These are phyloP conservation scores for Dendryphion nanum DNA, from an alignment of 2,329 filamentous ascomycete genomes.

Conservation along the genomic window DNA sequence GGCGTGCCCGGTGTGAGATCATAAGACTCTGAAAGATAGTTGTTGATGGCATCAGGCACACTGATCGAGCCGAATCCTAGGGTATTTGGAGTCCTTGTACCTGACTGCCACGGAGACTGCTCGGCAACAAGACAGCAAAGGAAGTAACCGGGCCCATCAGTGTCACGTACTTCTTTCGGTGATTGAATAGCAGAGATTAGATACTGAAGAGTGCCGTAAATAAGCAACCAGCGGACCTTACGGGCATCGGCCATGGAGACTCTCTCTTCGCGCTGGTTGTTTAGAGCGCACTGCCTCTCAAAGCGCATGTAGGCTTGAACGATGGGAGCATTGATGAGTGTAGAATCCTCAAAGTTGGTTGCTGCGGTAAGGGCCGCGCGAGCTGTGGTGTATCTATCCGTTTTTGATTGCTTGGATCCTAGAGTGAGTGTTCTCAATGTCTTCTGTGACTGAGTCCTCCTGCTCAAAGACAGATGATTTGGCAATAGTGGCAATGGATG, in stretches of 20 bases:
- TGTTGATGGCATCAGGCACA: conserved; percentile 15
- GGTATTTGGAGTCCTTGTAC: conserved; percentile 13
- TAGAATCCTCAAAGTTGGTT: conserved; percentile 44
- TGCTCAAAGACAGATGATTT: conserved; percentile 23
- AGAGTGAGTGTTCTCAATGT: conserved; percentile 36
- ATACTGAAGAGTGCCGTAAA: conserved; percentile 73
- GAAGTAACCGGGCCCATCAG: conserved; percentile 58
- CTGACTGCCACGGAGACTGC: conserved; percentile 39
- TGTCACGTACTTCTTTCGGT: conserved; percentile 61
- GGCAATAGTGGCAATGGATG: conserved; percentile 70
- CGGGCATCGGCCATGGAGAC: conserved; percentile 65
- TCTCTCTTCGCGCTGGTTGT: conserved; percentile 57
- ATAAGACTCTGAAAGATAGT: conserved; percentile 11
- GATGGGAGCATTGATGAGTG: conserved; percentile 47
- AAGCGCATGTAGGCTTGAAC: conserved; percentile 69
- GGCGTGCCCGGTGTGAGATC: conserved; percentile 6
- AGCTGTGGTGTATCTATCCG: conserved; percentile 50
- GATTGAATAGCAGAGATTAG: conserved; percentile 62
- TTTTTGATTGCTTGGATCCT: conserved; percentile 39
- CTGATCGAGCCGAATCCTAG: conserved; percentile 10
- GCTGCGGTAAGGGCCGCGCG: conserved; percentile 54
- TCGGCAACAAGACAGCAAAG: conserved; percentile 49
- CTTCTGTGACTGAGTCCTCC: conserved; percentile 25
- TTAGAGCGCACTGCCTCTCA: conserved; percentile 59
- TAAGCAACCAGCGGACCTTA: conserved; percentile 74